Evolutionary conservation across 83 land plant genomes (phyloP).

Genomic region (Thuja plicata): DNA sequence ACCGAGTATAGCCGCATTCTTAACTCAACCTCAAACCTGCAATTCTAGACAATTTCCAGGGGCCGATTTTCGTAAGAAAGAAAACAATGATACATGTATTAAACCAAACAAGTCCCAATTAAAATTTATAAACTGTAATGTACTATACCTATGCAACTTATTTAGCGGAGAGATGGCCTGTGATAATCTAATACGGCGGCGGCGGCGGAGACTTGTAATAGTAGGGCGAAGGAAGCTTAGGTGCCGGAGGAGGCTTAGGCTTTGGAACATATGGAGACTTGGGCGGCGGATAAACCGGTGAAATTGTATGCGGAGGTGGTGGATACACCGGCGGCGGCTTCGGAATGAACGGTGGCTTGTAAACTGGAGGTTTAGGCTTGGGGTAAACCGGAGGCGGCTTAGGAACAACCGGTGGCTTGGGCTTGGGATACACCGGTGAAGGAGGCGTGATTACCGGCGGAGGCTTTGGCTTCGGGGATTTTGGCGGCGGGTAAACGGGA

Average conservation of each 20-base stretch:
- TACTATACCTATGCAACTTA: neutral
- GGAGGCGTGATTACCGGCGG: neutral
- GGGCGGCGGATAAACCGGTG: neutral
- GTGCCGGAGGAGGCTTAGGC: neutral
- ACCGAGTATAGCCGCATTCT: neutral
- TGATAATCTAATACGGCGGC: neutral
- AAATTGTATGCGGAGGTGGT: neutral
- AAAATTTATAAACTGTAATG: neutral
- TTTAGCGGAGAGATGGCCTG: neutral
- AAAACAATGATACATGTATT: neutral
- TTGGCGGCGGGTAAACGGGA: neutral
- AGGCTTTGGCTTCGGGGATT: neutral
- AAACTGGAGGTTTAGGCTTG: neutral
- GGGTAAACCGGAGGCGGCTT: neutral
- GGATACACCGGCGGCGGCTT: neutral
- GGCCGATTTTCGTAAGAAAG: neutral
- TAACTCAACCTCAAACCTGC: neutral
- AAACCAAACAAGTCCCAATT: neutral
- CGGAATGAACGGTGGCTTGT: neutral
- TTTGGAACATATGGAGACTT: neutral
- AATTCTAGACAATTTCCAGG: neutral
- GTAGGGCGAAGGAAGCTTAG: neutral
- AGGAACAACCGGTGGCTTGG: neutral
- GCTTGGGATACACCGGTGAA: neutral
- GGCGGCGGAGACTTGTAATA: neutral